These are phyloP conservation scores for Iris pallida DNA, from an alignment of 116 monocot species.

Conservation along the genomic window DNA sequence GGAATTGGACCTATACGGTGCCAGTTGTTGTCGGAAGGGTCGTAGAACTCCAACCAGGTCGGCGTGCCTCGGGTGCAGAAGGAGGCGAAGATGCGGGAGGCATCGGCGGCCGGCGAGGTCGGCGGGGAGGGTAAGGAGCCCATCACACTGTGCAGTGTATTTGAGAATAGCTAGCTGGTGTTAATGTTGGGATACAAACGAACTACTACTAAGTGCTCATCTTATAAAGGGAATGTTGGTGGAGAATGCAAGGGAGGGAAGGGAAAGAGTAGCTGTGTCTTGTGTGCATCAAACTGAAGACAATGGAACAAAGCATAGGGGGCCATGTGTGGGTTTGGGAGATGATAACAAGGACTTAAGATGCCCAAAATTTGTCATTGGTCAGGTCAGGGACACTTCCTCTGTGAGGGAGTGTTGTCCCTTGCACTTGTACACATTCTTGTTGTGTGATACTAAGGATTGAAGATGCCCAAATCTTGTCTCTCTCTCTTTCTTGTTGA, in stretches of 20 bases:
- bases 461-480: too few species aligned
- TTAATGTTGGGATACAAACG: neutral
- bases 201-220: neutral
- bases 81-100: constrained; percentile 8
- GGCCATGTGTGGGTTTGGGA: neutral
- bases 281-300: neutral
- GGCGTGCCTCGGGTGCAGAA: constrained; percentile 7
- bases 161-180: neutral
- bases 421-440: neutral
- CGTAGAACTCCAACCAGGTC: constrained; percentile 25
- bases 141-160: neutral
- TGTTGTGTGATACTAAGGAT: neutral
- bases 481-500: too few species aligned
- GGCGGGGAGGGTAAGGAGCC: constrained; percentile 9
- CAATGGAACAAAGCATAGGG: constrained; percentile 3
- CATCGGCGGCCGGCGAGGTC: neutral
- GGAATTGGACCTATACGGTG: constrained; percentile 17
- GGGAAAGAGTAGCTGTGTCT: neutral
- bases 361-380: neutral
- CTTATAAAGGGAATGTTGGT: constrained; percentile 2
- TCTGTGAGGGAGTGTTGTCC: neutral
- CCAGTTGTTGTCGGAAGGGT: constrained; percentile 19
- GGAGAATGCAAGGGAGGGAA: neutral
- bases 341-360: neutral
- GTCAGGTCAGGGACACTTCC: too few species aligned